phyloP scores from a whole-genome alignment of 2,329 filamentous ascomycete species.

The Onygenales sp. region DNA sequence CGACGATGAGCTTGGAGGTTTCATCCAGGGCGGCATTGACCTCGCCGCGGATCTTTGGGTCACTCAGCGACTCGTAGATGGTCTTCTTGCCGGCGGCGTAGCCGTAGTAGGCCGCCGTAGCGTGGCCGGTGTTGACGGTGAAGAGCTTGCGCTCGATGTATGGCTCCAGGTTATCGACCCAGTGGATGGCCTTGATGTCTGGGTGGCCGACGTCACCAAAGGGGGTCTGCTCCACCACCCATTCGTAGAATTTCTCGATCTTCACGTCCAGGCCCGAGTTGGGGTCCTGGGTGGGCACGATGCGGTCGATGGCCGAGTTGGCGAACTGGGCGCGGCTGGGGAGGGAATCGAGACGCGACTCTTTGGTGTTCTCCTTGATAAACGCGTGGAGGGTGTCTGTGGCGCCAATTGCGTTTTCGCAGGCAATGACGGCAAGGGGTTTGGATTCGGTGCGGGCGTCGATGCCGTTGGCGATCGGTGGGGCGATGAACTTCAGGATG shows the following conservation, averaged over 20 bases:
- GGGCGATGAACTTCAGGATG: conserved; percentile 91
- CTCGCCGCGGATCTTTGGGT: conserved; percentile 67
- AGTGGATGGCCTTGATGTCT: conserved; percentile 78
- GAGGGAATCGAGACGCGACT: conserved; percentile 58
- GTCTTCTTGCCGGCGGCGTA: conserved; percentile 77
- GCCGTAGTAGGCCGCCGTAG: conserved; percentile 91
- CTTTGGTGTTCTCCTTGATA: conserved; percentile 69
- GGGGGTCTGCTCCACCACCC: conserved; percentile 85
- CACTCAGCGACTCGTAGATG: conserved; percentile 79
- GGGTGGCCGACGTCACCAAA: conserved; percentile 65
- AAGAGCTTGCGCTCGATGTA: conserved; percentile 99
- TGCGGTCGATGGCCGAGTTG: conserved; percentile 97
- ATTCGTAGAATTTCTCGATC: conserved; percentile 98
- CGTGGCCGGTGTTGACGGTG: conserved; percentile 97
- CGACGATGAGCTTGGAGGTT: conserved; percentile 75
- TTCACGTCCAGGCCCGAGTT: conserved; percentile 79
- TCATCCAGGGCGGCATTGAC: conserved; percentile 74
- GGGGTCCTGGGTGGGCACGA: conserved; percentile 81
- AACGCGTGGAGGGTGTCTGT: conserved; percentile 76
- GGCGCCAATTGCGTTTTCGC: conserved; percentile 94
- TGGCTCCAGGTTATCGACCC: conserved; percentile 80
- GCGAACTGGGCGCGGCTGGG: conserved; percentile 74
- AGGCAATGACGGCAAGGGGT: conserved; percentile 87
- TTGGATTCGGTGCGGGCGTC: conserved; percentile 55
- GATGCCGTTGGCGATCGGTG: conserved; percentile 90